Evolutionary conservation across 495 filamentous ascomycete genomes (phyloP).

Genomic region (Daldinia grandis): DNA sequence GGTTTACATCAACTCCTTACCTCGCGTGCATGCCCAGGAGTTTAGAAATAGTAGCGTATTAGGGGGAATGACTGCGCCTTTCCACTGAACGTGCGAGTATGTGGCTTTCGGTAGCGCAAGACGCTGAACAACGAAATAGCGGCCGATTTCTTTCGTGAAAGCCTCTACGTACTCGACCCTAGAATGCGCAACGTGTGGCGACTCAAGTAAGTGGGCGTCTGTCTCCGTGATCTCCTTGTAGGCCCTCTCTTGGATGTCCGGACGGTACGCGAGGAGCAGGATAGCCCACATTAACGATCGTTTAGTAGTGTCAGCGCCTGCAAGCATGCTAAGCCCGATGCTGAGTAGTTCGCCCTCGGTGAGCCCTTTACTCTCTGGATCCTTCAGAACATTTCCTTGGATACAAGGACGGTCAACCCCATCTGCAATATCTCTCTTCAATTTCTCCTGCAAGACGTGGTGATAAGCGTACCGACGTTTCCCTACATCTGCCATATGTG

Average conservation of each 20-base stretch:
- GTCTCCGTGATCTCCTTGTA: slow-evolving; percentile 70
- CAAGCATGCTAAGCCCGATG: slow-evolving; percentile 77
- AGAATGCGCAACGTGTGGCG: slow-evolving; percentile 72
- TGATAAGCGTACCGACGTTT: slow-evolving; percentile 65
- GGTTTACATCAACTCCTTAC: not conserved
- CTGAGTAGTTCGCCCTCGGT: slow-evolving; percentile 70
- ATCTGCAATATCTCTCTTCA: slow-evolving; percentile 67
- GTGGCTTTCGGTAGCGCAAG: slow-evolving; percentile 73
- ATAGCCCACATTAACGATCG: slow-evolving; percentile 63
- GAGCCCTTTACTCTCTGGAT: slow-evolving; percentile 65
- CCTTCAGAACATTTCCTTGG: slow-evolving; percentile 73
- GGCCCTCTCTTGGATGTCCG: slow-evolving; percentile 71
- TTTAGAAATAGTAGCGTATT: slow-evolving; percentile 74
- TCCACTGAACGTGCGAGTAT: slow-evolving; percentile 70
- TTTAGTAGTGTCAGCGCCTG: slow-evolving; percentile 34
- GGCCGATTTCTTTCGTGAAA: slow-evolving; percentile 72
- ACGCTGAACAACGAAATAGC: slow-evolving; percentile 78
- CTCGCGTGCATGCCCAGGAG: slow-evolving; percentile 19
- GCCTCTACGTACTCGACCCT: slow-evolving; percentile 76
- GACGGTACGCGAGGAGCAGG: slow-evolving; percentile 73
- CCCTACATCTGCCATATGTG: slow-evolving; percentile 63
- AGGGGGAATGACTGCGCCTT: slow-evolving; percentile 67
- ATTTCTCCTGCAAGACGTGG: slow-evolving; percentile 65
- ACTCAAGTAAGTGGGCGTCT: slow-evolving; percentile 71
- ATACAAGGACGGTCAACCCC: slow-evolving; percentile 76